Evolutionary conservation across 768 basidiomycete genomes (phyloP), one percentile per base, ranked within the genome.

Genomic region (Obba rivulosa): DNA sequence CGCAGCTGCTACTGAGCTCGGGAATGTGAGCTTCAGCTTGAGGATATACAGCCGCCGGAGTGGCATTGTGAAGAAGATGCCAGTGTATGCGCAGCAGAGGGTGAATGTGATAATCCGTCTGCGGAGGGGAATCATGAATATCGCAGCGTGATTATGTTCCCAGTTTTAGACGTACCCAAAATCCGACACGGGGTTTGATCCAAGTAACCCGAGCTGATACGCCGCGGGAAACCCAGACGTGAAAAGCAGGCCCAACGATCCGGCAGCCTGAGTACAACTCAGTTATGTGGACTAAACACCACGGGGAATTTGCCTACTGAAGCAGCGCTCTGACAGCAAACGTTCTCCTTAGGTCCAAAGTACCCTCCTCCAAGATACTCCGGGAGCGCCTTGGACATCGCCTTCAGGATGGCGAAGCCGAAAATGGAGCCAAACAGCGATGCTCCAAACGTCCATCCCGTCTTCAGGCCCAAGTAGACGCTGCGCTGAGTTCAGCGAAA

Each of bases 61-160:
- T 14, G 57, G 57, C 49, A 58, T 58, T 2, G 57, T 56, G 52
- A 58, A 58, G 53, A 59, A 59, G n/a, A 59, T 54, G 24, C 57
- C 55, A 43, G 54, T 51, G 22, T 56, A 59, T 8, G 55, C 57
- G 42, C 57, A 59, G 34, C 50, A 46, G 21, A 59, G 42, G 4
- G 57, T 59, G 55, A 59, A 54, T 2, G 57, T 59, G 43, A 56
- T 44, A 34, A 59, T 40, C 13, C 57, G 57, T 8, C 57, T 57
- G 28, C 3, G n/a, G n/a, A n/a, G n/a, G n/a, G n/a, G n/a, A n/a
- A n/a, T n/a, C n/a, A n/a, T n/a, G n/a, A n/a, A n/a, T n/a, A n/a
- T n/a, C n/a, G n/a, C n/a, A n/a, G n/a, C n/a, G n/a, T n/a, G n/a
- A n/a, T n/a, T n/a, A n/a, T n/a, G n/a, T n/a, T n/a, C n/a, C n/a